Percentiles rank a stretch among this genome's conserved stretches.
Conservation (phyloP, 371 early-diverging fungal genomes). For the Mucor saturninus region DNA sequence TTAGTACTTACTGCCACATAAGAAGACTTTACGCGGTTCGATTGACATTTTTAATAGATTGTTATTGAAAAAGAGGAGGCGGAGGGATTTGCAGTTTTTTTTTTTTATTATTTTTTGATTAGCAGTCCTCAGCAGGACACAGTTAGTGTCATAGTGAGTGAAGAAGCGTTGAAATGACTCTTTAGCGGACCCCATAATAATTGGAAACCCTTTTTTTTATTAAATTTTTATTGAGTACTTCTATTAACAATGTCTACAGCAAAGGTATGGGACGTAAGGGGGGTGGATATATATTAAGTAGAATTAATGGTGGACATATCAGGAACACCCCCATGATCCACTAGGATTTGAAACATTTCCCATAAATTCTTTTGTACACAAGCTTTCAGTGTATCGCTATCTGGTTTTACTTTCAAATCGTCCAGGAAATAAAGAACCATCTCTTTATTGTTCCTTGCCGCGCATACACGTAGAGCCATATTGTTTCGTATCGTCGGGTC, state of each 20-base stretch:
- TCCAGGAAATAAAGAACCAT: slow-evolving; percentile 54
- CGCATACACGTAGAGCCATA: slow-evolving; percentile 52
- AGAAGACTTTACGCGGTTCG: slow-evolving; percentile 43
- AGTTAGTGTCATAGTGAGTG: slow-evolving; percentile 3
- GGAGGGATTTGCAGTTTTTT: background rate
- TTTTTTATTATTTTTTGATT: background rate
- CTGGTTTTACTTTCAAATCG: slow-evolving; percentile 47
- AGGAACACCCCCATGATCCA: slow-evolving; percentile 58
- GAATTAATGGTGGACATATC: slow-evolving; percentile 47
- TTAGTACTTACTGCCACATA: slow-evolving; percentile 51
- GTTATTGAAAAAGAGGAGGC: background rate
- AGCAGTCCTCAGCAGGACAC: slow-evolving; percentile 1
- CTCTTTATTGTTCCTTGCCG: slow-evolving; percentile 43
- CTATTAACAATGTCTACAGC: background rate
- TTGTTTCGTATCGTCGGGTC: slow-evolving; percentile 46
- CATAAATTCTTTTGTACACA: slow-evolving; percentile 48
- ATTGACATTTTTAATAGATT: slow-evolving; percentile 18
- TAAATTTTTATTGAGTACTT: background rate
- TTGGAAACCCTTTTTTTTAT: background rate
- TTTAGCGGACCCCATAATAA: slow-evolving; percentile 2
- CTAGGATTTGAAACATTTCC: slow-evolving; percentile 53
- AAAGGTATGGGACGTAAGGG: background rate
- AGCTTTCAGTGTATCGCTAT: slow-evolving; percentile 43
- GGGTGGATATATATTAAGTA: slow-evolving; percentile 3
- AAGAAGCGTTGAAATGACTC: slow-evolving; percentile 2